A percentile compares a stretch with the other conserved stretches of the same genome.
These are phyloP conservation scores for Albatrellus ellisii DNA, from an alignment of 768 basidiomycete species.

Conservation along the genomic window DNA sequence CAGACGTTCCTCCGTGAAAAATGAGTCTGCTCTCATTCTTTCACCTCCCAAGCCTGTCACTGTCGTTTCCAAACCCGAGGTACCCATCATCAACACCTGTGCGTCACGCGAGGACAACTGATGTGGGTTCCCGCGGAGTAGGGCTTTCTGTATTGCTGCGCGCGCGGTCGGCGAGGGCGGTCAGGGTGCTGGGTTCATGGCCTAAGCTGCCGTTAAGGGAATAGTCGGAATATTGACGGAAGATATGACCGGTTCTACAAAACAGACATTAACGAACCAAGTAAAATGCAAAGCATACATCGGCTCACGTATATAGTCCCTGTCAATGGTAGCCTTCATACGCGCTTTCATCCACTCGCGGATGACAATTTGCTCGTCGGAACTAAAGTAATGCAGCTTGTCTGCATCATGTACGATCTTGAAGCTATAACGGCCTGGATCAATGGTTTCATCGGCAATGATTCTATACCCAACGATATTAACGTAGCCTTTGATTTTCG, in stretches of 20 bases:
- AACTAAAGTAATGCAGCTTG: constrained; percentile 84
- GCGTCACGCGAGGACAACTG: constrained; percentile 73
- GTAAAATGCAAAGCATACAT: constrained; percentile 12
- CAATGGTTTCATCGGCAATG: constrained; percentile 80
- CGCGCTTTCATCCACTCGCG: constrained; percentile 99
- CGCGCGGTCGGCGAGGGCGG: constrained; percentile 87
- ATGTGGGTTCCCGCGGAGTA: constrained; percentile 75
- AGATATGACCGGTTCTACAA: constrained; percentile 80
- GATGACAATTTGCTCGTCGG: constrained; percentile 70
- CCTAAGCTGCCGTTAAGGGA: constrained; percentile 85
- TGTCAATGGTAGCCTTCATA: constrained; percentile 95
- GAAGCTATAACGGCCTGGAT: constrained; percentile 93
- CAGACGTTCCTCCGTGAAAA: constrained; percentile 35
- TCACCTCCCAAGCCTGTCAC: constrained; percentile 24
- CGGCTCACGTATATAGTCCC: constrained; percentile 87
- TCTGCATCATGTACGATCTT: constrained; percentile 82
- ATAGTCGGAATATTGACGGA: constrained; percentile 97
- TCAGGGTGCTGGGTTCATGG: constrained; percentile 91
- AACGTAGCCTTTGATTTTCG: constrained; percentile 92
- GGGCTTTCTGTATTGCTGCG: constrained; percentile 77
- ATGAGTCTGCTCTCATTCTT: constrained; percentile 37
- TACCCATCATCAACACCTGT: constrained; percentile 53
- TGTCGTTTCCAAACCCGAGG: constrained; percentile 25
- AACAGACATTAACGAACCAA: neutral
- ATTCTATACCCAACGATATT: constrained; percentile 88